phyloP scores from a whole-genome alignment of 163 green algal species.

The Chloroidium sp. region DNA sequence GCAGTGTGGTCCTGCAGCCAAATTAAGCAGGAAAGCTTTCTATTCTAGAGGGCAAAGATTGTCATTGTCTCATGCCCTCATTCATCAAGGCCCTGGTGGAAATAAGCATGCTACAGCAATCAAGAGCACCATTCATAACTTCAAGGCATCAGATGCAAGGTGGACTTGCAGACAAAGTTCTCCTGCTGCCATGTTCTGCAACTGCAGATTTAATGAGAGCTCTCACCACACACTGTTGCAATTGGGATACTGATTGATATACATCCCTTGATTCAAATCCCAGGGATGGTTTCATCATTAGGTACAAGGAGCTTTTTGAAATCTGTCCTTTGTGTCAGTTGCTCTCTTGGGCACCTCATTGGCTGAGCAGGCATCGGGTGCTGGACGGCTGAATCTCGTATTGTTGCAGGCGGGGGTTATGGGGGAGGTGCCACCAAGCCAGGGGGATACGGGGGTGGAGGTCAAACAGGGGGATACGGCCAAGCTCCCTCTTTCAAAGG shows the following conservation, averaged over 20 bases:
- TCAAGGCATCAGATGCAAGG: too few relatives aligned
- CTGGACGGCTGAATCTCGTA: neutral
- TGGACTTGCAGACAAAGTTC: too few relatives aligned
- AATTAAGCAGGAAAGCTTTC: too few relatives aligned
- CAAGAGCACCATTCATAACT: too few relatives aligned
- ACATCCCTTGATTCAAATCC: too few relatives aligned
- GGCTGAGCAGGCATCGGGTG: neutral
- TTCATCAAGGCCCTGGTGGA: too few relatives aligned
- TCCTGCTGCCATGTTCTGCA: too few relatives aligned
- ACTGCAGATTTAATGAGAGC: neutral
- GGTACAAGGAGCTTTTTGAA: constrained; percentile 7
- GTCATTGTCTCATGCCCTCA: too few relatives aligned
- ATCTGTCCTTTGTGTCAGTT: neutral
- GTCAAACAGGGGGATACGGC: neutral
- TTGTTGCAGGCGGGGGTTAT: neutral
- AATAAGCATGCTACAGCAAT: too few relatives aligned
- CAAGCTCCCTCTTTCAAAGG: constrained; percentile 13
- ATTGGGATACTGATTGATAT: neutral
- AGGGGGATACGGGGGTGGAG: constrained; percentile 3
- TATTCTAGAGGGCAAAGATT: too few relatives aligned
- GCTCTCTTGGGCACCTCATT: neutral
- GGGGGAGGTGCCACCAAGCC: neutral
- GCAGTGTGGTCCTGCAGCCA: too few relatives aligned
- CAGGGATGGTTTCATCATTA: neutral
- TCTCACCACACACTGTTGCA: neutral